Percentiles rank a stretch among this genome's conserved stretches.
Conservation (phyloP, 345 rosid species). For the Ceriops zippeliana region DNA sequence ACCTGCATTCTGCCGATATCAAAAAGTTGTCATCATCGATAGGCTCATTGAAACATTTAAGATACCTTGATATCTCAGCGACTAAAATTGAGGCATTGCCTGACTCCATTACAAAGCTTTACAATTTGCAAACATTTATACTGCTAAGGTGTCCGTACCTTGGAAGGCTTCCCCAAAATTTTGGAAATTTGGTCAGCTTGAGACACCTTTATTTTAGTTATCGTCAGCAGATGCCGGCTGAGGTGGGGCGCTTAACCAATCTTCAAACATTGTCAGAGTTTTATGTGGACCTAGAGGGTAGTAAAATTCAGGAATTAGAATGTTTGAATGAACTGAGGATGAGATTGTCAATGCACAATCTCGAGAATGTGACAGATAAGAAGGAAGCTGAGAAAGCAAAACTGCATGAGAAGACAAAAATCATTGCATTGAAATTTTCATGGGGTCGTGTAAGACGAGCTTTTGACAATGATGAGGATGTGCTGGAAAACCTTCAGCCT, state of each 20-base stretch:
- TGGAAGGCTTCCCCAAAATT: background rate
- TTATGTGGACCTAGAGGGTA: background rate
- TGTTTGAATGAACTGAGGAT: conserved; percentile 3
- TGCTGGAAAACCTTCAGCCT: conserved; percentile 22
- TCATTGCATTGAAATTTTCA: background rate
- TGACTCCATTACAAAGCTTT: conserved; percentile 14
- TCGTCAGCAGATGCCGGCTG: conserved; percentile 2
- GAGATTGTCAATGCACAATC: background rate
- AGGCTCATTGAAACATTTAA: conserved; percentile 23
- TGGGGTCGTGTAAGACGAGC: background rate
- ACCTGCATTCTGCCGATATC: background rate
- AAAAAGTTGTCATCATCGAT: background rate
- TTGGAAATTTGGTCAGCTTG: conserved; percentile 8
- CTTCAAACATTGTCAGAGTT: conserved; percentile 10
- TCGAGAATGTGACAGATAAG: conserved; percentile 10
- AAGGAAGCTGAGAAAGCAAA: conserved; percentile 18
- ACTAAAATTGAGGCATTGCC: conserved; percentile 5
- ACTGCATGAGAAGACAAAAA: background rate
- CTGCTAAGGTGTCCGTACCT: rapidly evolving
- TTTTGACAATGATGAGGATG: conserved; percentile 9
- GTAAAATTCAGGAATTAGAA: conserved; percentile 5
- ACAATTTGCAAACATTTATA: conserved; percentile 16
- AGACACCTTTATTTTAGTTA: conserved; percentile 7
- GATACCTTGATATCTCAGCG: conserved; percentile 8
- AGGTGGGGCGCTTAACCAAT: conserved; percentile 2